Base-by-base conservation (phyloP, 106 monocot species). In the Amphibolis antarctica region DNA sequence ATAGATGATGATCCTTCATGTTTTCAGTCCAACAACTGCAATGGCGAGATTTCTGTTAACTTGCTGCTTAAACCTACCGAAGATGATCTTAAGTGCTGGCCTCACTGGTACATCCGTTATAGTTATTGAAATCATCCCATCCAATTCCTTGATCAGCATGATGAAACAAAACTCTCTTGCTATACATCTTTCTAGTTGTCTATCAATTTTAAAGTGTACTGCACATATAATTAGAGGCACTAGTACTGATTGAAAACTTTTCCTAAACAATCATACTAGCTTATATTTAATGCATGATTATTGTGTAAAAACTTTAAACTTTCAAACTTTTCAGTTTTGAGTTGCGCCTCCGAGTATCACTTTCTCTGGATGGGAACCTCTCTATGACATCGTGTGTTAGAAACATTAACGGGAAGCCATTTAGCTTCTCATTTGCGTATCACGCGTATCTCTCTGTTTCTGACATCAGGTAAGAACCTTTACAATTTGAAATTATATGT, bases 381-480 rank as follows among this genome's bases (percentile, higher is more conserved):
- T 68, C 80, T 46, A 42, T 92, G 76, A 78, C 76, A 65, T 92
- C 92, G 59, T 74, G 85, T 6, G 75, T 92, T 20, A 84, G 88
- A 55, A 92, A 92, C 72, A 71, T 92, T 22, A 73, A 92, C 67
- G 88, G 78, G 27, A 92, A 88, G 77, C 72, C 81, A 54, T 92
- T 88, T 45, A 85, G 71, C 69, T 92, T 92, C 74, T 85, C 85
- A 50, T 88, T 85, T 76, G 88, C 77, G 26, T 88, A 92, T 71
- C 88, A 92, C 63, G 80, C 92, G 4, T 92, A 92, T 42, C 70
- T 92, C 12, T 85, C 88, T 53, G 92, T 92, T 72, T 92, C 92
- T 71, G 92, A 92, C 60, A 88, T 92, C 81, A 92, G 92, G 92
- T 87, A 76, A 55, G 31, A 24, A 44, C 23, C 44, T 3, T n/a